phyloP scores from a whole-genome alignment of 208 protist genomes.

The Acanthamoeba castellanii region DNA sequence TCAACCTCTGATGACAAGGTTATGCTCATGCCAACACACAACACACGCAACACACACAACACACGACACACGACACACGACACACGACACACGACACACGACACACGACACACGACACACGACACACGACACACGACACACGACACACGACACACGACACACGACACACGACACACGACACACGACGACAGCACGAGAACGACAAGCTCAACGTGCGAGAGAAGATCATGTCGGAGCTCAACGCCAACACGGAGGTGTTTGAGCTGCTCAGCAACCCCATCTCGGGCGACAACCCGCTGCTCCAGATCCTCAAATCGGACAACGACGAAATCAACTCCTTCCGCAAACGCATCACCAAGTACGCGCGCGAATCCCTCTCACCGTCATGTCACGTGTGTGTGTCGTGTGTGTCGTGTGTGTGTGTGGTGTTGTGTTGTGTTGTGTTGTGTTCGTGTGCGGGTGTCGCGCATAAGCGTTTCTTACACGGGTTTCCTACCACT shows the following conservation, averaged over 20 bases:
- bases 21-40: neutral
- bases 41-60: neutral
- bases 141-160: too few species aligned
- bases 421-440: too few species aligned
- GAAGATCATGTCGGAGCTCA: constrained; percentile 50
- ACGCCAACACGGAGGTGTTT: constrained; percentile 38
- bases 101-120: too few species aligned
- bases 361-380: neutral
- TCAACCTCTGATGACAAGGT: too few species aligned
- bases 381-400: neutral
- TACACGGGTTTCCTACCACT: neutral
- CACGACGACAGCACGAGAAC: constrained; percentile 19
- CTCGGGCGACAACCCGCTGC: constrained; percentile 29
- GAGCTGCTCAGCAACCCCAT: constrained; percentile 25
- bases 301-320: constrained; percentile 13
- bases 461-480: neutral
- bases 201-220: constrained; percentile 26
- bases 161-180: too few species aligned
- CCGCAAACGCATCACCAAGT: constrained; percentile 54
- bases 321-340: constrained; percentile 24
- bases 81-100: too few species aligned
- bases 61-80: neutral
- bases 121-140: too few species aligned
- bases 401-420: neutral
- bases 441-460: neutral